phyloP scores from a whole-genome alignment of 2,329 filamentous ascomycete species.

The Aspergillus thermomutatus region DNA sequence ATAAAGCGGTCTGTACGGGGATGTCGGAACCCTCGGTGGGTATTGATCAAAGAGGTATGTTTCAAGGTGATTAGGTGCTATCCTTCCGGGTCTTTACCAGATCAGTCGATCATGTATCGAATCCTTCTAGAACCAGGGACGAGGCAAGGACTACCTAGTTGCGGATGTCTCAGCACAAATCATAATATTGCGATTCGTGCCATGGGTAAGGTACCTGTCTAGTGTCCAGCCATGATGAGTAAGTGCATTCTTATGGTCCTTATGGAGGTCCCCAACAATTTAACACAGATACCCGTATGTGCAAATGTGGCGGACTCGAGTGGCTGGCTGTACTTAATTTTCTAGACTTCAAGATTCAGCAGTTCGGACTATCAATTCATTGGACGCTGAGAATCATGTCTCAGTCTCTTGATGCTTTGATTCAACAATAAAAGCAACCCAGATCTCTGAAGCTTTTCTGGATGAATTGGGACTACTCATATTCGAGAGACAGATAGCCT shows the following conservation, averaged over 20 bases:
- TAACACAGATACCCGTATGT: background rate
- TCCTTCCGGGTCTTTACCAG: slow-evolving; percentile 1
- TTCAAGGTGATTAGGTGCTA: slow-evolving; percentile 1
- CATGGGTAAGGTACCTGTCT: background rate
- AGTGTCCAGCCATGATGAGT: background rate
- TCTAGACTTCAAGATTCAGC: background rate
- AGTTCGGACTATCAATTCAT: background rate
- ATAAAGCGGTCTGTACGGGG: background rate
- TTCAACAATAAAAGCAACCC: background rate
- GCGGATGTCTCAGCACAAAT: background rate
- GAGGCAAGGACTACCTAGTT: background rate
- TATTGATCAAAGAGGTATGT: background rate
- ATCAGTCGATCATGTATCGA: slow-evolving; percentile 7
- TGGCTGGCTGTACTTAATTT: background rate
- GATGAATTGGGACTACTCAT: background rate
- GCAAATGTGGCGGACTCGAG: background rate
- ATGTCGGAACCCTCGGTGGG: background rate
- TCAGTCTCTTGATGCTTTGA: background rate
- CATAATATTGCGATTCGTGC: background rate
- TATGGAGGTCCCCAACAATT: background rate
- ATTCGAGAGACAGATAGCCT: background rate
- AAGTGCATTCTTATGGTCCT: background rate
- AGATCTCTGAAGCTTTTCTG: background rate
- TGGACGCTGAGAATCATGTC: too few species aligned
- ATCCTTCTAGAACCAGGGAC: slow-evolving; percentile 11